Percentiles rank a stretch among this genome's conserved stretches.
phyloP scores from a whole-genome alignment of 2,329 filamentous ascomycete genomes.

The Pochonia chlamydosporia region DNA sequence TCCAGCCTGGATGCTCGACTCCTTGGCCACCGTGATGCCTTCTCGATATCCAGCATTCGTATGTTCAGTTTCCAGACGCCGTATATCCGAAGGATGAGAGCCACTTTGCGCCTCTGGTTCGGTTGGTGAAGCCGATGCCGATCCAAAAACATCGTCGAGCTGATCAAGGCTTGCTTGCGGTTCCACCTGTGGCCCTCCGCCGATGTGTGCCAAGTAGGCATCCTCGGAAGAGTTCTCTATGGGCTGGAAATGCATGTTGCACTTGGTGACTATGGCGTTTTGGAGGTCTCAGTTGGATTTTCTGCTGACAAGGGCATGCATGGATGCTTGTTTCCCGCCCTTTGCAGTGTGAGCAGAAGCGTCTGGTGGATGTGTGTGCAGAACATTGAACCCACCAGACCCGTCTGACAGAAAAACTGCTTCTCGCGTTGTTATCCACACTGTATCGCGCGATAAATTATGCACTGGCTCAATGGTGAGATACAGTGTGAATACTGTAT shows the following conservation, averaged over 20 bases:
- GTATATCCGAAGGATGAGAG: conserved; percentile 58
- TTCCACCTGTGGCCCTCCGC: conserved; percentile 6
- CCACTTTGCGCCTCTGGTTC: conserved; percentile 10
- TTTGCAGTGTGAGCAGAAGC: too few relatives aligned
- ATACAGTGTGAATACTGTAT: too few relatives aligned
- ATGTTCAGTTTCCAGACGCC: conserved; percentile 68
- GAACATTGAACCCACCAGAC: too few relatives aligned
- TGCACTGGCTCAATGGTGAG: too few relatives aligned
- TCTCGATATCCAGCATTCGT: conserved; percentile 86
- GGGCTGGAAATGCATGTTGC: conserved; percentile 29
- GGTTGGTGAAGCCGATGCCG: conserved; percentile 16
- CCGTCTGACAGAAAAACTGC: too few relatives aligned
- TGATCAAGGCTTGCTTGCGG: conserved; percentile 12
- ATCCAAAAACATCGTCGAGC: conserved; percentile 32
- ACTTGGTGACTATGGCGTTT: neutral
- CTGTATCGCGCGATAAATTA: neutral
- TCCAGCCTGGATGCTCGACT: conserved; percentile 69
- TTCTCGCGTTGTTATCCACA: neutral
- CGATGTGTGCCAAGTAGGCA: conserved; percentile 16
- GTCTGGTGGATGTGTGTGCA: too few relatives aligned
- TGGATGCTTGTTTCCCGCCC: neutral
- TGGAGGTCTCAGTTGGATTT: conserved; percentile 1
- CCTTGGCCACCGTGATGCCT: conserved; percentile 73
- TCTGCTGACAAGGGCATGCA: neutral
- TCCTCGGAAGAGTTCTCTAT: conserved; percentile 23